Conservation (phyloP, 768 basidiomycete genomes). For the Candolleomyces efflorescens region DNA sequence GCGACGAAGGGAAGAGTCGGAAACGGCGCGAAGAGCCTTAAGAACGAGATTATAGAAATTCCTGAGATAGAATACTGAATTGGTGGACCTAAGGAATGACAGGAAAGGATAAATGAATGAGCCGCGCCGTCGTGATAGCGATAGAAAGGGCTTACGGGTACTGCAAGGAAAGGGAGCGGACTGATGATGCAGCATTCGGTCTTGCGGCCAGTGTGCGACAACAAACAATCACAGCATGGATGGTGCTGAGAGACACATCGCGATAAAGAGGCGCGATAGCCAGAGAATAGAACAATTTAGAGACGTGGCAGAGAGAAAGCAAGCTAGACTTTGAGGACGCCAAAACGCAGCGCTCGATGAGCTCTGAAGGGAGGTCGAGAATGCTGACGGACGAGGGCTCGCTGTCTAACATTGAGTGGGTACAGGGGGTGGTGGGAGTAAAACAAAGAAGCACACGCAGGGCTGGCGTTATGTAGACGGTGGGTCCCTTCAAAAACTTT, state of each 20-base stretch:
- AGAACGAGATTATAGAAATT: constrained; percentile 28
- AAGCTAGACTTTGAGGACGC: constrained; percentile 22
- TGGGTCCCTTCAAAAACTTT: no score
- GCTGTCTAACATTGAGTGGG: neutral
- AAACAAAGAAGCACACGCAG: neutral
- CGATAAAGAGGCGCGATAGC: constrained; percentile 29
- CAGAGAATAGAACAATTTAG: constrained; percentile 28
- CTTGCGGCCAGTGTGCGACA: constrained; percentile 29
- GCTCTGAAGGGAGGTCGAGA: constrained; percentile 29
- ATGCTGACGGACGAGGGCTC: neutral
- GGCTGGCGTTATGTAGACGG: no score
- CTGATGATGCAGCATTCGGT: constrained; percentile 20
- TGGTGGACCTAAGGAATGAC: constrained; percentile 14
- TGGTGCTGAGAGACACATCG: constrained; percentile 25
- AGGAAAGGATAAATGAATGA: neutral
- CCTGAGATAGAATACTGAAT: constrained; percentile 14
- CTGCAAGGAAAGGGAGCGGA: constrained; percentile 27
- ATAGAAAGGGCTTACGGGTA: constrained; percentile 26
- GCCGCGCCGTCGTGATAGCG: neutral
- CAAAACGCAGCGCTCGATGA: constrained; percentile 30
- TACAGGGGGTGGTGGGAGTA: neutral
- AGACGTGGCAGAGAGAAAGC: constrained; percentile 29
- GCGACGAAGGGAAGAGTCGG: constrained; percentile 15
- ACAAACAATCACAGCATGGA: constrained; percentile 25
- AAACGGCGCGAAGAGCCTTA: constrained; percentile 21